Evolutionary conservation across 202 grass and related monocot genomes (phyloP).

Genomic region (Panicum virgatum): DNA sequence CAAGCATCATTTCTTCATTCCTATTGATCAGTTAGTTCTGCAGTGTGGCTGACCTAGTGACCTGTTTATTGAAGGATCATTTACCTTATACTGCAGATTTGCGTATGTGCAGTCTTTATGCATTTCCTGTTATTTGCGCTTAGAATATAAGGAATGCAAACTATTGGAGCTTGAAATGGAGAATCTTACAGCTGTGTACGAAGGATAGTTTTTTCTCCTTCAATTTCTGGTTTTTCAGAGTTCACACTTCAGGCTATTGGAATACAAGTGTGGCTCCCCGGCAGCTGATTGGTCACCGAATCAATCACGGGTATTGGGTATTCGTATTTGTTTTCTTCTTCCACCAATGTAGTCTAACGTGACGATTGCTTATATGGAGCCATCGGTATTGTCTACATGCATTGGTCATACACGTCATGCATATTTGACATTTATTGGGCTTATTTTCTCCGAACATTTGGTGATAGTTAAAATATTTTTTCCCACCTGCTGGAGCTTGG

Average conservation of each 20-base stretch:
- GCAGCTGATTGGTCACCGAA: slow-evolving; percentile 2
- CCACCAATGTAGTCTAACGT: background rate
- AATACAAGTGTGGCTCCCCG: background rate
- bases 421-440: background rate
- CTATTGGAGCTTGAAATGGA: background rate
- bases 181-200: background rate
- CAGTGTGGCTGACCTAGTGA: background rate
- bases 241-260: background rate
- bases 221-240: background rate
- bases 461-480: background rate
- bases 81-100: background rate
- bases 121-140: background rate
- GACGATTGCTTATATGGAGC: background rate
- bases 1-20: background rate
- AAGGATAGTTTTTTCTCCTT: background rate
- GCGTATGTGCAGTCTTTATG: background rate
- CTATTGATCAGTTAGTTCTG: slow-evolving; percentile 12
- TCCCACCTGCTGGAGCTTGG: background rate
- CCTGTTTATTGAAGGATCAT: background rate
- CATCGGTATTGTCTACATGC: slow-evolving; percentile 13
- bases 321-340: background rate
- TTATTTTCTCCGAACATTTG: background rate
- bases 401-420: background rate
- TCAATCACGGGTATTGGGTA: background rate
- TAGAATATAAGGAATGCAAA: background rate